Evolutionary conservation across 805 yeast species (phyloP), one percentile per base, ranked within the genome.

Genomic region (Lipomyces yamanashiensis): DNA sequence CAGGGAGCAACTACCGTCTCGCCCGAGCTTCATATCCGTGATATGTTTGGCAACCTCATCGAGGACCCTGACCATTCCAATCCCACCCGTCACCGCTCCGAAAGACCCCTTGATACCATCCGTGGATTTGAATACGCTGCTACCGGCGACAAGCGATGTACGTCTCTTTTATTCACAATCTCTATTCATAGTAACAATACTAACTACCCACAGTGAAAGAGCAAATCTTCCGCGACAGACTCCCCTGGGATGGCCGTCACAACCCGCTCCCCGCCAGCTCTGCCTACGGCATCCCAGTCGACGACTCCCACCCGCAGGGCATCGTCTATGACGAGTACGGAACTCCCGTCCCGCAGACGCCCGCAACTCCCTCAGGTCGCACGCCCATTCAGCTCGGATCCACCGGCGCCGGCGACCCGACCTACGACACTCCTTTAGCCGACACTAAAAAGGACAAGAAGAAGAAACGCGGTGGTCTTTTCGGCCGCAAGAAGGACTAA

Each of bases 91-190:
- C 78, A 89, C 21, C 85, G 99, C 76, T 93, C 92, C 75, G 99
- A 95, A 78, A 85, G 99, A 72, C 99, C 99, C 3, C 79, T 95
- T 72, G 99, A 96, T 76, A 95, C 99, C 1, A 92, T 95, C 72
- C 83, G 98, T 71, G 82, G 90, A 5, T 95, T 95, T 77, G 98
- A 95, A 79, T 95, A 88, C 74, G 87, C 98, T 44, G 92, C 95
- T 68, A 90, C 97, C 7, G 97, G 97, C 58, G 99, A 95, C 76
- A 78, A 53, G 54, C 44, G 59, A 17, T 50, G 70, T 67, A 66
- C 5, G 69, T 62, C 37, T 36, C 34, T 45, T 1, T 9, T 39
- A 19, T 36, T 21, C 23, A 36, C n/a, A n/a, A 34, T 12, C 36
- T 34, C 15, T 39, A 12, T 51, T 28, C 19, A 28, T n/a, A 41